Base-by-base conservation (phyloP, 108 stramenopile genomes). In the Skeletonema marinoi region DNA sequence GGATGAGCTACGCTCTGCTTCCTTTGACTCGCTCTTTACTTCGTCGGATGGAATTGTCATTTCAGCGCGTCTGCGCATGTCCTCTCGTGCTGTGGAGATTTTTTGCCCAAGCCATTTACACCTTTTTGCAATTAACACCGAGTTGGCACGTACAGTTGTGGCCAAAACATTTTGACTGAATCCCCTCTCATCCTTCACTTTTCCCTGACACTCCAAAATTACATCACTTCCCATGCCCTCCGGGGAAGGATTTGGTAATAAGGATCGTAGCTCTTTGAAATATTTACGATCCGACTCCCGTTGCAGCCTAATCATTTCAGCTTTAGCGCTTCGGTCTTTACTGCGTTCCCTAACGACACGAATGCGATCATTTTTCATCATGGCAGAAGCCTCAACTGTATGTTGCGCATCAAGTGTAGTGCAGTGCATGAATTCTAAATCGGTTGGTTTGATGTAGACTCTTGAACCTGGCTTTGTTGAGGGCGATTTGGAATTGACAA, bases 361-460 rank as follows among this genome's bases (percentile, higher is more conserved):
- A 56, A 96, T 91, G 10, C 78, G 78, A 84, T 96, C 94, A 67
- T 89, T 86, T 70, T 96, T 96, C 94, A 96, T 96, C 76, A 96
- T 61, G 2, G 92, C 92, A 11, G 82, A 81, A 1, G 80, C 70
- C 71, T 96, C 94, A 10, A 90, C 87, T n/a, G 91, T 92, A 42
- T 90, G 84, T 16, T 41, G 42, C 10, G 68, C 68, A 70, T 84
- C 70, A 30, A 96, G 72, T 17, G 92, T 38, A 12, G 83, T 70
- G 60, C 77, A 82, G 79, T 92, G 91, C 7, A 81, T 31, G 67
- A 96, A 96, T 81, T 96, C 94, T 41, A 96, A 71, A 70, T 93
- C 89, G 36, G 61, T 13, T 11, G 61, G 35, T 29, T 65, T 67
- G n/a, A 82, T 71, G 51, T 70, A 44, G 33, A 21, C 11, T 17